A percentile compares a stretch with the other conserved stretches of the same genome.
Conservation (phyloP, 306 rosid genomes). For the Cajanus cajan region DNA sequence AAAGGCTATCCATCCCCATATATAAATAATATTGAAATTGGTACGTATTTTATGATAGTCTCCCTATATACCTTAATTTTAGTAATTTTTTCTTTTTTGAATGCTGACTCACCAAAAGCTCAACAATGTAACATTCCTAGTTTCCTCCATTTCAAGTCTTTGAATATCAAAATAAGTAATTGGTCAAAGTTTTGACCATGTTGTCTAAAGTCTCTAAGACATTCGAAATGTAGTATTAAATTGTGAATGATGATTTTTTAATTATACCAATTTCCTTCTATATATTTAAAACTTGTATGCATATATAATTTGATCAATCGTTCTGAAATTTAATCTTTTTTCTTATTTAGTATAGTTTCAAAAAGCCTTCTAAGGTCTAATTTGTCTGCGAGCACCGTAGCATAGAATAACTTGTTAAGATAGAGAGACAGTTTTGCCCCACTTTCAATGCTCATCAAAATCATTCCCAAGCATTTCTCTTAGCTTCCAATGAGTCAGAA, state of each 20-base stretch:
- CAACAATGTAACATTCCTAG: neutral
- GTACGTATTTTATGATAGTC: no score
- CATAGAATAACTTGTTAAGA: neutral
- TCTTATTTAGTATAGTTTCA: neutral
- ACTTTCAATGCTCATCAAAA: neutral
- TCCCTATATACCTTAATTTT: neutral
- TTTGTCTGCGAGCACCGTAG: neutral
- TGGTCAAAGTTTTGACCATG: constrained; percentile 14
- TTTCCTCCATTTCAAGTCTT: neutral
- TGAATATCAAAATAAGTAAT: neutral
- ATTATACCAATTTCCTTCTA: neutral
- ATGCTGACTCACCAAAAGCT: neutral
- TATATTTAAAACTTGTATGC: neutral
- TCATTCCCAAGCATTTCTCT: neutral
- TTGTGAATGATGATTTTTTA: neutral
- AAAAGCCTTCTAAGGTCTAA: neutral
- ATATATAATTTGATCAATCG: no score
- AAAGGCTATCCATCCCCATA: neutral
- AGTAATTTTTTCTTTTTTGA: neutral
- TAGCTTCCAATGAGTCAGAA: neutral
- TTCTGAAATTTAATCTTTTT: no score
- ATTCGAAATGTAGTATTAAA: no score
- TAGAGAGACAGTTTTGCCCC: neutral
- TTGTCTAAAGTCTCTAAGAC: neutral
- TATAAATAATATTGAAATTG: neutral